phyloP scores from a whole-genome alignment of 805 yeast species.

The Candida gorgasii region DNA sequence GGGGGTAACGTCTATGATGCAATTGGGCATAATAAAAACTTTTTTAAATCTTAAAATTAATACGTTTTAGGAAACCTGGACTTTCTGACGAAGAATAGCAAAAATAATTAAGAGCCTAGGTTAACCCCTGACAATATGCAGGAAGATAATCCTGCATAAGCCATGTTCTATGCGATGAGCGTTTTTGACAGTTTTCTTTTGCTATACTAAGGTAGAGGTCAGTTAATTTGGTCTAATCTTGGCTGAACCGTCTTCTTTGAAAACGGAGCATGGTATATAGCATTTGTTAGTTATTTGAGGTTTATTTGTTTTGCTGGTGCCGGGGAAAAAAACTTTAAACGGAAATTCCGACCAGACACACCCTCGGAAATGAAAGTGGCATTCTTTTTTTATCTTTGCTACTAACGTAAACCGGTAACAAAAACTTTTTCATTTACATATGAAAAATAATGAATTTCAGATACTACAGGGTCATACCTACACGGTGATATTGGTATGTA shows the following conservation, averaged over 20 bases:
- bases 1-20: slow-evolving; percentile 12
- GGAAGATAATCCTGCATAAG: neutral
- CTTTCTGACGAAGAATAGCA: slow-evolving; percentile 1
- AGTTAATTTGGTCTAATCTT: neutral
- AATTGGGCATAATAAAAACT: slow-evolving; percentile 6
- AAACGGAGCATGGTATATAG: too few relatives aligned
- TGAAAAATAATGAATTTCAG: neutral
- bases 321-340: neutral
- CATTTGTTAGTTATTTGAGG: neutral
- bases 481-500: neutral
- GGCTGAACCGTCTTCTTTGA: neutral
- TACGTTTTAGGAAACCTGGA: slow-evolving; percentile 3
- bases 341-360: slow-evolving; percentile 4
- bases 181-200: neutral
- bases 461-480: neutral
- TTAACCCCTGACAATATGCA: slow-evolving; percentile 1
- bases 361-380: neutral
- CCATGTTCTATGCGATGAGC: slow-evolving; percentile 3
- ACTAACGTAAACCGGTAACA: slow-evolving; percentile 1
- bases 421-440: neutral
- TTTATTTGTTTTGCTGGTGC: neutral
- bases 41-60: slow-evolving; percentile 3
- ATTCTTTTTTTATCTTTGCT: slow-evolving; percentile 1
- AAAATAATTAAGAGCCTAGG: neutral
- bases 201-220: neutral